Conservation (phyloP, 2,329 filamentous ascomycete genomes). For the Monosporascus sp. region DNA sequence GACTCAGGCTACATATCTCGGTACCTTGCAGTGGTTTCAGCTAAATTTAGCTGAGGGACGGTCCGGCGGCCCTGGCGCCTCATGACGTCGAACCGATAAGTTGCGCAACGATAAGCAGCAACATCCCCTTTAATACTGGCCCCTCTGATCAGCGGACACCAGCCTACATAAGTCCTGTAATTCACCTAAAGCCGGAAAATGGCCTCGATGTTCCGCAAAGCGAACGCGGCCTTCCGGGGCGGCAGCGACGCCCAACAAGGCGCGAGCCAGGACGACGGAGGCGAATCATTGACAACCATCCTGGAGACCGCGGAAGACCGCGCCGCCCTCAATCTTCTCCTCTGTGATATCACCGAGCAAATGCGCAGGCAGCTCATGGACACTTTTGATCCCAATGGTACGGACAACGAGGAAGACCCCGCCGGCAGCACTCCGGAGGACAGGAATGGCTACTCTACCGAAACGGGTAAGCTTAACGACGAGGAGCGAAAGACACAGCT, state of each 20-base stretch:
- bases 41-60: too few relatives aligned
- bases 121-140: neutral
- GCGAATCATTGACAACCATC: slow-evolving; percentile 20
- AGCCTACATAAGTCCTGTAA: neutral
- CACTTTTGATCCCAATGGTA: slow-evolving; percentile 19
- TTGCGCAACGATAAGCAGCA: too few relatives aligned
- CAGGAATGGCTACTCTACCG: neutral
- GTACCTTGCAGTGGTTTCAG: too few relatives aligned
- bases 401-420: slow-evolving; percentile 5
- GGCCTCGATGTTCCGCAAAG: slow-evolving; percentile 20
- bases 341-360: slow-evolving; percentile 21
- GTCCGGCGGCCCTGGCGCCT: too few relatives aligned
- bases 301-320: slow-evolving; percentile 21
- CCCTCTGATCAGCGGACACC: neutral
- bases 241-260: slow-evolving; percentile 5
- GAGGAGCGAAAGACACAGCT: slow-evolving; percentile 5
- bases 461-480: slow-evolving; percentile 1
- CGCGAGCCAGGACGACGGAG: slow-evolving; percentile 14
- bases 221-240: slow-evolving; percentile 14
- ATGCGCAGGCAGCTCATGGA: slow-evolving; percentile 18
- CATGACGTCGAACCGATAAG: too few relatives aligned
- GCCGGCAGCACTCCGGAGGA: neutral
- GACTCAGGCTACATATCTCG: too few relatives aligned
- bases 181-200: slow-evolving; percentile 3
- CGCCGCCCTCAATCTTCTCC: slow-evolving; percentile 18